A percentile compares a stretch with the other conserved stretches of the same genome.
Evolutionary conservation across 2,329 filamentous ascomycete species (phyloP).

Genomic region (Lojkania enalia): DNA sequence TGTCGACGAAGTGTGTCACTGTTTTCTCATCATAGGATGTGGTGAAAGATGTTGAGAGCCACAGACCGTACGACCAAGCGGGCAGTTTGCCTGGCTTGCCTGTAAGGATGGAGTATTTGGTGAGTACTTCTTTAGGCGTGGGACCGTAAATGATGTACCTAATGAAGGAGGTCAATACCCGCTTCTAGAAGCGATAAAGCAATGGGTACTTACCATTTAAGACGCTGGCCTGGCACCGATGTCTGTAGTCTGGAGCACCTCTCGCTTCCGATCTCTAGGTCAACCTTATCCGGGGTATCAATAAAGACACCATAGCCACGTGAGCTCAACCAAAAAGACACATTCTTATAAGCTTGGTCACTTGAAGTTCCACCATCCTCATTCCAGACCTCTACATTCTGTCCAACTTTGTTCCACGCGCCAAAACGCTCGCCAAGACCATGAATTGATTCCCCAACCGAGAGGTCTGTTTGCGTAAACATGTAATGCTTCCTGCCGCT

Average conservation of each 20-base stretch:
- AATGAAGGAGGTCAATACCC: neutral
- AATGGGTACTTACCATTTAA: slow-evolving; percentile 59
- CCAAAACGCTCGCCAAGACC: slow-evolving; percentile 78
- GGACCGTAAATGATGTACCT: slow-evolving; percentile 71
- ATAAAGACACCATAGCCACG: slow-evolving; percentile 78
- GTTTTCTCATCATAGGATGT: slow-evolving; percentile 73
- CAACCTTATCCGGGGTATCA: slow-evolving; percentile 69
- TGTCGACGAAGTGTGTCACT: slow-evolving; percentile 68
- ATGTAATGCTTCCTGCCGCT: slow-evolving; percentile 48
- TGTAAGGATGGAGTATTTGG: slow-evolving; percentile 68
- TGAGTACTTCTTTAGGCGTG: slow-evolving; percentile 71
- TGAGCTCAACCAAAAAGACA: slow-evolving; percentile 70
- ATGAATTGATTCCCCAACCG: slow-evolving; percentile 67
- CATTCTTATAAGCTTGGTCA: slow-evolving; percentile 73
- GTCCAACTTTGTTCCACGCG: slow-evolving; percentile 75
- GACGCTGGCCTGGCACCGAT: slow-evolving; percentile 66
- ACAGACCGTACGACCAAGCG: slow-evolving; percentile 75
- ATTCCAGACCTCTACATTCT: slow-evolving; percentile 67
- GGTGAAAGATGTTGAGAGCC: slow-evolving; percentile 76
- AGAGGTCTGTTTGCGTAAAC: slow-evolving; percentile 51
- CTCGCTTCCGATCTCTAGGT: slow-evolving; percentile 74
- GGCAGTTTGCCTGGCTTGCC: slow-evolving; percentile 68
- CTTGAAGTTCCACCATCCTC: slow-evolving; percentile 66
- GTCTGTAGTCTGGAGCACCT: slow-evolving; percentile 72
- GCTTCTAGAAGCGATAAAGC: neutral